Base-by-base conservation (phyloP, 2,329 filamentous ascomycete species). In the Curvularia lunata region DNA sequence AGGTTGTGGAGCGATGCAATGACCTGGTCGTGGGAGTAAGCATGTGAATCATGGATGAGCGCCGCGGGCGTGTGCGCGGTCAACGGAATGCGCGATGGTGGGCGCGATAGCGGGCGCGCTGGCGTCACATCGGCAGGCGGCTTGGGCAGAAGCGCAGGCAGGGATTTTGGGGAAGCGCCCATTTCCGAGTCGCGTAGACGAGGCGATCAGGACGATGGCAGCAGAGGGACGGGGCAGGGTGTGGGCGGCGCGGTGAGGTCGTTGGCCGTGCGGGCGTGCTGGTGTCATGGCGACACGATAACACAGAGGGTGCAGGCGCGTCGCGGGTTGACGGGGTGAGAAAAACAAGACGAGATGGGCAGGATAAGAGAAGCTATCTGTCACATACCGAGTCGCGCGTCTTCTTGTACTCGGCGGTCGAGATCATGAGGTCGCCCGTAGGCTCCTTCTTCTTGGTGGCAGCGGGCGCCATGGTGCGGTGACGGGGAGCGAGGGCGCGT, bases 311-410 rank as follows among this genome's bases (percentile, higher is more conserved):
- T 56, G 54, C 58, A 61, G 59, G 54, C 61, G 67, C 63, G 66
- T 65, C 59, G 59, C 59, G 51, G 47, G 28, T 30, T 56, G 46
- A 54, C 59, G 51, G 47, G 28, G 27, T 56, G 46, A 54, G 48
- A 50, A 53, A 60, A 30, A 59, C 45, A 53, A 51, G 28, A 49
- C 42, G 16, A 37, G n/a, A 16, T 6, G 13, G 16, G 2, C 2
- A 12, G 5, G 34, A 37, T n/a, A 19, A 25, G 43, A 9, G 27
- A 9, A 21, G 7, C 1, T 2, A 13, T 4, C 48, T 13, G 5
- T 37, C 25, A 82, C 90, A 85, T 88, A 96, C 92, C 75, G 87
- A 88, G 75, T 96, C 91, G 71, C 91, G 86, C 48, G 92, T 91
- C 73, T 88, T 84, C 59, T 91, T 84, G 75, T 94, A 94, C 76